Evolutionary conservation across 176 grass and related monocot genomes (phyloP).

Genomic region (sorghum (Sorghum bicolor)): DNA sequence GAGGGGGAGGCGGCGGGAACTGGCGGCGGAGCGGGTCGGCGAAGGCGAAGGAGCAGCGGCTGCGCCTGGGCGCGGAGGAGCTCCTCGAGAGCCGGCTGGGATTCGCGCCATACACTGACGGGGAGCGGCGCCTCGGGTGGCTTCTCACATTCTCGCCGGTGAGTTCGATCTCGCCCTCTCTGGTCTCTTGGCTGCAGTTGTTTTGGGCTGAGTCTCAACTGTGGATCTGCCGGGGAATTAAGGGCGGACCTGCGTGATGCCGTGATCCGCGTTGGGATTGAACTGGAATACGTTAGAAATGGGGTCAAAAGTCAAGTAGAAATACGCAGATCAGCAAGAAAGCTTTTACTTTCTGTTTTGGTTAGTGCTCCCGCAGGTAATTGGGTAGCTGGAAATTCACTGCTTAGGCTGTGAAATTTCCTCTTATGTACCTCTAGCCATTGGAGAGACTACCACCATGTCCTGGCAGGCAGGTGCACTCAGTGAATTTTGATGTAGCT

Average conservation of each 20-base stretch:
- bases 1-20: constrained; percentile 14
- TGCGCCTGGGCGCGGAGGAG: constrained; percentile 76
- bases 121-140: constrained; percentile 82
- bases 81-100: constrained; percentile 83
- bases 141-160: constrained; percentile 85
- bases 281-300: constrained; percentile 18
- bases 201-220: neutral
- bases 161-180: constrained; percentile 21
- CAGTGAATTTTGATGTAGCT: neutral
- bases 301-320: neutral
- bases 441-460: neutral
- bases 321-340: constrained; percentile 2
- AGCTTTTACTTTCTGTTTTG: neutral
- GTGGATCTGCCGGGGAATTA: neutral
- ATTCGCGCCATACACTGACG: constrained; percentile 68
- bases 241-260: neutral
- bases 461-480: neutral
- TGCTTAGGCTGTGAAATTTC: neutral
- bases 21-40: constrained; percentile 33
- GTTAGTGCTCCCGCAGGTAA: neutral
- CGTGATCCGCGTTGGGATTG: neutral
- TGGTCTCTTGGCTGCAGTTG: neutral
- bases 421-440: neutral
- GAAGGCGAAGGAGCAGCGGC: constrained; percentile 55
- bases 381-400: neutral